Percentiles rank a stretch among this genome's conserved stretches.
These are phyloP conservation scores for Remersonia thermophila DNA, from an alignment of 2,329 filamentous ascomycete genomes.

Conservation along the genomic window DNA sequence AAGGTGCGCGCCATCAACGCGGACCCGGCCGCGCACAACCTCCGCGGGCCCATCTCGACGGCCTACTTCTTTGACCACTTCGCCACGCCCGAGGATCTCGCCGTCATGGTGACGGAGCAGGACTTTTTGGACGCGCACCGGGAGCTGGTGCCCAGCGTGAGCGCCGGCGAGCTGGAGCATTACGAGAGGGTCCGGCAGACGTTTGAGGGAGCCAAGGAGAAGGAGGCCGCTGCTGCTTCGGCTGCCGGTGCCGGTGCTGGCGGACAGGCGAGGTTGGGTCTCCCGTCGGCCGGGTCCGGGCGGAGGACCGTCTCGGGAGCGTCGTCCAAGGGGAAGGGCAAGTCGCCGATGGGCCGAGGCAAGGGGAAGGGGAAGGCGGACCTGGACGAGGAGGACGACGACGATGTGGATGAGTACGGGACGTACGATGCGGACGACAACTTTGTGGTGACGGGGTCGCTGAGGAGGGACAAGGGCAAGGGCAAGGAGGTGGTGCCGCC, in stretches of 20 bases:
- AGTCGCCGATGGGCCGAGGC: conserved; percentile 11
- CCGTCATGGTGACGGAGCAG: conserved; percentile 76
- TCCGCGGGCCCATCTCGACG: conserved; percentile 52
- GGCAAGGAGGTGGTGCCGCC: conserved; percentile 49
- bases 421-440: conserved; percentile 28
- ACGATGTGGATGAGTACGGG: conserved; percentile 14
- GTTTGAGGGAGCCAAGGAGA: conserved; percentile 58
- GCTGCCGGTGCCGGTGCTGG: conserved; percentile 9
- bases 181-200: conserved; percentile 73
- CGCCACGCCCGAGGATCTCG: conserved; percentile 68
- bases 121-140: conserved; percentile 73
- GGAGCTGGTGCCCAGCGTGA: conserved; percentile 89
- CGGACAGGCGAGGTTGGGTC: conserved; percentile 11
- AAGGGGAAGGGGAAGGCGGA: conserved; percentile 26
- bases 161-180: conserved; percentile 79
- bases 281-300: background rate
- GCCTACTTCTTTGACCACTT: conserved; percentile 95
- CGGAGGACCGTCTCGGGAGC: background rate
- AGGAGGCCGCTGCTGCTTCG: conserved; percentile 28
- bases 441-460: conserved; percentile 20
- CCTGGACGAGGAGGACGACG: conserved; percentile 25
- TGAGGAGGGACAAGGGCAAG: conserved; percentile 35
- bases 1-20: conserved; percentile 64
- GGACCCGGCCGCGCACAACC: conserved; percentile 8
- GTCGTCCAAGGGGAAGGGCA: conserved; percentile 17